phyloP scores from a whole-genome alignment of 1,139 yeast species.

The Sugiyamaella neomexicana region DNA sequence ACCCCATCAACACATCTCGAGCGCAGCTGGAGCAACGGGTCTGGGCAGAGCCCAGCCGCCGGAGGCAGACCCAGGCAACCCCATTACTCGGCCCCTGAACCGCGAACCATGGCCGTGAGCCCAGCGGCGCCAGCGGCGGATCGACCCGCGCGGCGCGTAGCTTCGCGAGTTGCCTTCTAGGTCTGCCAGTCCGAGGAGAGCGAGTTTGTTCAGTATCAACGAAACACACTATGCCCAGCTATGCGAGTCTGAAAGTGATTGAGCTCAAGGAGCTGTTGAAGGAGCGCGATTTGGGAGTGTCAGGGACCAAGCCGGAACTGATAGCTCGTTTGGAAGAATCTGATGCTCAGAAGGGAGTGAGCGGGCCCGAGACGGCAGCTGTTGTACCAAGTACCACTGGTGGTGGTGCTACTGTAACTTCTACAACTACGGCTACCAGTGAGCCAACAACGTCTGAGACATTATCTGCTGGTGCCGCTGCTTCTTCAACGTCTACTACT shows the following conservation, averaged over 20 bases:
- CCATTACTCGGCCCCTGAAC: too few species aligned
- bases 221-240: conserved; percentile 52
- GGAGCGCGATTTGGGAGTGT: conserved; percentile 62
- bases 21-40: too few species aligned
- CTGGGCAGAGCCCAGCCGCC: too few species aligned
- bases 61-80: too few species aligned
- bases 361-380: too few species aligned
- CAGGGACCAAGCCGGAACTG: conserved; percentile 85
- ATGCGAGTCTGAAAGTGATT: conserved; percentile 69
- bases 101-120: too few species aligned
- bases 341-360: conserved; percentile 30
- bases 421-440: not conserved
- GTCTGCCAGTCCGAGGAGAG: too few species aligned
- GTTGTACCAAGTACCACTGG: too few species aligned
- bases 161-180: too few species aligned
- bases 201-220: not conserved
- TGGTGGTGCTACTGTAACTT: too few species aligned
- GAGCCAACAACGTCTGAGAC: not conserved
- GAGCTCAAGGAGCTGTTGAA: conserved; percentile 81
- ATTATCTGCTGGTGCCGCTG: conserved; percentile 12
- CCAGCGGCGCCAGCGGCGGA: too few species aligned
- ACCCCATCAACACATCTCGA: not conserved
- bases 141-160: too few species aligned
- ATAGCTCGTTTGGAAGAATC: conserved; percentile 58
- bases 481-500: not conserved